Evolutionary conservation across 1,284 basidiomycete genomes (phyloP), one percentile per base, ranked within the genome.

Genomic region (Polyporus tsugae): DNA sequence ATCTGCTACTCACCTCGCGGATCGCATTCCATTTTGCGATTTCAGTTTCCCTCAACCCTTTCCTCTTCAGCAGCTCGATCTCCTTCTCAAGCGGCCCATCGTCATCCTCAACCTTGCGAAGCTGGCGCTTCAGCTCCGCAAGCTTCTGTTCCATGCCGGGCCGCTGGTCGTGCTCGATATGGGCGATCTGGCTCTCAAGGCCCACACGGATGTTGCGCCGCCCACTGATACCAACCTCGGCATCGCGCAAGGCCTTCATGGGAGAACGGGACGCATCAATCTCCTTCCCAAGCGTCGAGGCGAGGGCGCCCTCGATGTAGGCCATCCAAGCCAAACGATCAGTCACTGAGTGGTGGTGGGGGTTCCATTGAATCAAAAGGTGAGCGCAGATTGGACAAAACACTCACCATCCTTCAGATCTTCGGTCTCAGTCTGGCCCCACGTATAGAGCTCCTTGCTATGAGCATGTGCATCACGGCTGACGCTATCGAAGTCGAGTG

Each of bases 381-480:
- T 19, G 29, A 7, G 38, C 17, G 6, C 19, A 15, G 10, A 9
- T 11, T 22, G 13, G n/a, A 25, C 53, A 15, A 38, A 6, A 4
- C 10, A 71, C 83, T 64, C 68, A 90, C 92, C 92, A 82, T 94
- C 92, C 74, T 88, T 93, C 76, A 95, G 72, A 81, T 95, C 93
- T 38, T 86, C 83, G 3, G 80, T 79, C 73, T 94, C 90, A 0
- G 76, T 74, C 77, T 94, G 92, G 10, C 93, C 93, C 93, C 93
- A 95, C 39, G 86, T 87, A 73, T 92, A 95, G 42, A 94, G 80
- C 72, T 94, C 93, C 79, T 94, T 95, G 84, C 91, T 92, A 75
- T 91, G 87, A 0, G 86, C 81, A 76, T 93, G 91, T 7, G 84
- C 76, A 75, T 93, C 89, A 71, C 89, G 86, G 6, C 88, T 82